Base-by-base conservation (phyloP, 1,284 basidiomycete genomes). In the Heterobasidion annosum region DNA sequence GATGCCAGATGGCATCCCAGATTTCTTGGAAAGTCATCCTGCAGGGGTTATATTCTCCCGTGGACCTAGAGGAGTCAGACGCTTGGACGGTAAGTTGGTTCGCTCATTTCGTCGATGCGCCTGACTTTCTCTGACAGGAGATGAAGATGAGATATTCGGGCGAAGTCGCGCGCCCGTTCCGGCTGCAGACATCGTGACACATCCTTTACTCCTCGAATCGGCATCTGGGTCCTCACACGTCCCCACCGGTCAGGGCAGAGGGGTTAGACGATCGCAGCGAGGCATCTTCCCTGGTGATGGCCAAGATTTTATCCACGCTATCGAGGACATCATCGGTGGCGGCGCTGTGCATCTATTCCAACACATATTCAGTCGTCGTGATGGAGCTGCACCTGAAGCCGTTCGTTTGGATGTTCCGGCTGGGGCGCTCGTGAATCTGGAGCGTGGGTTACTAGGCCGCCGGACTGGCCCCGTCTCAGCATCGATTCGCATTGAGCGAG, bases 291-390 rank as follows among this genome's bases (percentile, higher is more conserved):
- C 74, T 5, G 71, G 73, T 43, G 75, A 73, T 3, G 73, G 72
- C 44, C 74, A 77, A 25, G 86, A 89, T 52, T 73, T 93, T 51
- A 70, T 92, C 25, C 86, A 91, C 53, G 86, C 85, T 25, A 83
- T 97, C 42, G 88, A 94, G 61, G 84, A 88, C 52, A 79, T 93
- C 52, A 85, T 94, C 53, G 91, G 90, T 0, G 85, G 82, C 13
- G 85, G 89, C 32, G 88, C 91, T 12, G 76, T 90, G 25, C 91
- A 93, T 62, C 74, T 95, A 54, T 81, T 96, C 61, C 90, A 95
- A 59, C 87, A 89, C 57, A 77, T 94, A 46, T 76, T 89, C 61
- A 74, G 81, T 62, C 79, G 76, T 34, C 74, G 77, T 37, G 73
- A 72, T 16, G 75, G 74, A 49, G 77, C 74, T n/a, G 49, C 47